Base-by-base conservation (phyloP, 805 yeast species). In the Hanseniaspora mollemarum region DNA sequence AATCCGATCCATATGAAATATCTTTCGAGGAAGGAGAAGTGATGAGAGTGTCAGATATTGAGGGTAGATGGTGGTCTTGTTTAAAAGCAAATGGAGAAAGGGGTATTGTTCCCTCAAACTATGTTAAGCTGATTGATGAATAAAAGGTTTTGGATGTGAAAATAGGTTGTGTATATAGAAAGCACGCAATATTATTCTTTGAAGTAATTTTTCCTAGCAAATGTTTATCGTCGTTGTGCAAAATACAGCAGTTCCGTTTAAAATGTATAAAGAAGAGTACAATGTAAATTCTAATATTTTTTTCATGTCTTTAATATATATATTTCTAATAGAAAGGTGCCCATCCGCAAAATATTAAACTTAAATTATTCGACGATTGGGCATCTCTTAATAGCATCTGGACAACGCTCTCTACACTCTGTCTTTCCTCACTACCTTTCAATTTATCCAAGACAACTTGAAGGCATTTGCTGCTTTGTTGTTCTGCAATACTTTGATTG, bases 11-110 rank as follows among this genome's bases (percentile, higher is more conserved):
- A 55, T 87, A 88, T 61, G 98, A 90, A 68, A 76, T 90, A 22
- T 83, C 95, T 4, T 92, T 90, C 61, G 79, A 74, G 56, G 87
- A 88, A 65, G 96, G 92, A 51, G 97, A 90, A 65, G 70, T 87
- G n/a, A 74, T 90, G 64, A 87, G 81, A 60, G 94, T 90, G 31
- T 86, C 86, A 58, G 96, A 90, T 61, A 86, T 87, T 52, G 84
- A 84, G 57, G 96, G 96, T 42, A 81, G 94, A 68, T 90, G 98
- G 98, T 90, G 97, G 97, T 95, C 87, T 68, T 96, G 95, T 37
- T 78, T 83, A 64, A 77, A 88, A 61, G 73, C 82, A 8, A 83
- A 78, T 58, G 98, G 98, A 31, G 92, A 87, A 64, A 83, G 87
- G 40, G 98, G 97, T 57, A 90, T 90, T 60, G 87, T 95, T 66